Percentiles rank a stretch among this genome's conserved stretches.
phyloP scores from a whole-genome alignment of 2,329 filamentous ascomycete species.

The Curvularia lunata region DNA sequence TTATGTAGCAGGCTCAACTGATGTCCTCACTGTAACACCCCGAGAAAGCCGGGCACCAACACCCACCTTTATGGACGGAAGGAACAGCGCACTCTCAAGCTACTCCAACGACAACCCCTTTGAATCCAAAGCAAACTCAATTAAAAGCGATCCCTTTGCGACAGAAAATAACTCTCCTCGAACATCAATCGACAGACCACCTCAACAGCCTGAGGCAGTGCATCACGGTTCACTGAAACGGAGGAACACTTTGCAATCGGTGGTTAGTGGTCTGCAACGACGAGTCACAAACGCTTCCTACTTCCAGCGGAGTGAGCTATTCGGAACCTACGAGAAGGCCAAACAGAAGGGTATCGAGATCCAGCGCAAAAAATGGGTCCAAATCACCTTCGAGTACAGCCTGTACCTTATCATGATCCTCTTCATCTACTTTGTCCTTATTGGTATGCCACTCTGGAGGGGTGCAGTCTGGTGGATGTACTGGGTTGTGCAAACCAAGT shows the following conservation, averaged over 20 bases:
- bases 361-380: slow-evolving; percentile 46
- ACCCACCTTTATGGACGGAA: slow-evolving; percentile 1
- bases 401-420: slow-evolving; percentile 46
- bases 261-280: slow-evolving; percentile 26
- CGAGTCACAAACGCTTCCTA: slow-evolving; percentile 27
- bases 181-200: slow-evolving; percentile 1
- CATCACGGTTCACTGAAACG: slow-evolving; percentile 12
- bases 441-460: slow-evolving; percentile 56
- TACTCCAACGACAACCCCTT: slow-evolving; percentile 23
- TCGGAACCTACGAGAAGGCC: slow-evolving; percentile 33
- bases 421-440: slow-evolving; percentile 56
- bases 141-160: slow-evolving; percentile 16
- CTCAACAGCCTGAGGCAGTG: slow-evolving; percentile 17
- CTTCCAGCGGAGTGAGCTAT: slow-evolving; percentile 24
- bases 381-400: slow-evolving; percentile 49
- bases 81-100: not conserved
- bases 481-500: slow-evolving; percentile 39
- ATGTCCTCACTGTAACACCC: slow-evolving; percentile 11
- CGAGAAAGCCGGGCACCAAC: slow-evolving; percentile 13
- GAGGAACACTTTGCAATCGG: slow-evolving; percentile 24
- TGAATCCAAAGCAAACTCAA: slow-evolving; percentile 17
- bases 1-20: slow-evolving; percentile 4
- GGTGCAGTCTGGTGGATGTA: slow-evolving; percentile 41
- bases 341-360: slow-evolving; percentile 29
- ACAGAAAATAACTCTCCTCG: slow-evolving; percentile 9